A percentile compares a stretch with the other conserved stretches of the same genome.
Conservation (phyloP, 1,284 basidiomycete species). For the Moesziomyces sp. region DNA sequence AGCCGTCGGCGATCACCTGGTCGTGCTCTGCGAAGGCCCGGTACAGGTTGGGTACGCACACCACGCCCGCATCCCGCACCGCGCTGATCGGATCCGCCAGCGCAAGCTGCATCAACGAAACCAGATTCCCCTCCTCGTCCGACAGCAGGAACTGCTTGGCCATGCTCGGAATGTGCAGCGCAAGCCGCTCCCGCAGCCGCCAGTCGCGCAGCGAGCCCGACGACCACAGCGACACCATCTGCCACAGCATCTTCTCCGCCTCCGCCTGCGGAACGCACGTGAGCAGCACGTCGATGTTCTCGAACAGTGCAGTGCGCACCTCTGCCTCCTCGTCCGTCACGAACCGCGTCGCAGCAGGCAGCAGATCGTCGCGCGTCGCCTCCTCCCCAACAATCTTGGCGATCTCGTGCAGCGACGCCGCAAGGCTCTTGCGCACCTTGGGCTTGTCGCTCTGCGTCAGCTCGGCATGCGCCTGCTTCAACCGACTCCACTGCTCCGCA, state of each 20-base stretch:
- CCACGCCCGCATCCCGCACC: slow-evolving; percentile 81
- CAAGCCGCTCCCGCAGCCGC: slow-evolving; percentile 81
- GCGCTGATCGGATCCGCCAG: slow-evolving; percentile 83
- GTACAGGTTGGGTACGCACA: slow-evolving; percentile 70
- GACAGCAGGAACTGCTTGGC: slow-evolving; percentile 68
- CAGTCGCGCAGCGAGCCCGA: slow-evolving; percentile 77
- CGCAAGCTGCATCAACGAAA: slow-evolving; percentile 74
- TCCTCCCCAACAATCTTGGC: slow-evolving; percentile 84
- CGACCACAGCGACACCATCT: slow-evolving; percentile 76
- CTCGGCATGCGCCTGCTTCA: slow-evolving; percentile 78
- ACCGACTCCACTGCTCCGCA: slow-evolving; percentile 77
- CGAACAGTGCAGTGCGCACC: slow-evolving; percentile 74
- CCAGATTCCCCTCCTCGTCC: slow-evolving; percentile 65
- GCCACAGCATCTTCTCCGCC: slow-evolving; percentile 73
- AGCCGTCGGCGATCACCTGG: slow-evolving; percentile 58
- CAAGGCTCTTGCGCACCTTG: slow-evolving; percentile 80
- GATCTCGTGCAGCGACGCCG: slow-evolving; percentile 88
- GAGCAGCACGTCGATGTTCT: slow-evolving; percentile 70
- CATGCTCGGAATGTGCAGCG: slow-evolving; percentile 73
- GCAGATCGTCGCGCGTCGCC: slow-evolving; percentile 77
- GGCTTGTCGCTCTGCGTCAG: slow-evolving; percentile 72
- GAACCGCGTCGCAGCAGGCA: slow-evolving; percentile 72
- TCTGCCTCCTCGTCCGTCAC: slow-evolving; percentile 74
- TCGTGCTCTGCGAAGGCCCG: slow-evolving; percentile 54
- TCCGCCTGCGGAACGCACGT: slow-evolving; percentile 72